Percentiles rank a stretch among this genome's conserved stretches.
Conservation (phyloP, 2,329 filamentous ascomycete genomes). For the Trichoderma sp. region DNA sequence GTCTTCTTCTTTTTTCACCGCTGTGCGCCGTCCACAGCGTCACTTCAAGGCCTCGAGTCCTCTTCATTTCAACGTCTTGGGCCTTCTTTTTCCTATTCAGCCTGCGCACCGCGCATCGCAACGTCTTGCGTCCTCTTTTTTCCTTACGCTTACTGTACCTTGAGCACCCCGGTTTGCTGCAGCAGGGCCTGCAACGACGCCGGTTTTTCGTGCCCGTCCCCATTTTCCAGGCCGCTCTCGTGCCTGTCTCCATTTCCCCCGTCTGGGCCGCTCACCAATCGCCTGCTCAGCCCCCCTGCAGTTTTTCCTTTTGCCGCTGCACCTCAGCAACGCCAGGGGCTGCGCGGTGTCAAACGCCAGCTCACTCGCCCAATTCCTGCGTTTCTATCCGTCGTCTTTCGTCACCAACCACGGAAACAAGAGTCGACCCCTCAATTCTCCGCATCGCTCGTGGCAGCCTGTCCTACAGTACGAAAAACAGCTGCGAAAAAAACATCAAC, state of each 20-base stretch:
- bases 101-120: constrained; percentile 10
- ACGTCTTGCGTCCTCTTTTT: neutral
- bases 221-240: neutral
- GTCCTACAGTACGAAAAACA: neutral
- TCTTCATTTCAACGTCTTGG: no score
- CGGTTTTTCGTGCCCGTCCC: neutral
- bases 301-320: constrained; percentile 2
- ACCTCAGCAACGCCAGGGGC: constrained; percentile 12
- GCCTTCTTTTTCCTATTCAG: neutral
- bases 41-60: neutral
- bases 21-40: no score
- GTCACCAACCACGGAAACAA: constrained; percentile 1
- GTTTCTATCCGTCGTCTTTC: neutral
- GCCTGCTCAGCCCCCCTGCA: constrained; percentile 8
- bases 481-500: neutral
- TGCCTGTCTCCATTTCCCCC: constrained; percentile 10
- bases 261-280: constrained; percentile 4
- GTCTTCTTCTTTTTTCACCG: no score
- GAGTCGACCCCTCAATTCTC: constrained; percentile 3
- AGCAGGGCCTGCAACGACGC: constrained; percentile 12
- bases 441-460: neutral
- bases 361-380: neutral
- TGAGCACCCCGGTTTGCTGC: constrained; percentile 11
- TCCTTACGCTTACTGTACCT: constrained; percentile 9
- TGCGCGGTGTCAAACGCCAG: constrained; percentile 4